Evolutionary conservation across 257 asterid species (phyloP).

Genomic region (Cruciata laevipes): DNA sequence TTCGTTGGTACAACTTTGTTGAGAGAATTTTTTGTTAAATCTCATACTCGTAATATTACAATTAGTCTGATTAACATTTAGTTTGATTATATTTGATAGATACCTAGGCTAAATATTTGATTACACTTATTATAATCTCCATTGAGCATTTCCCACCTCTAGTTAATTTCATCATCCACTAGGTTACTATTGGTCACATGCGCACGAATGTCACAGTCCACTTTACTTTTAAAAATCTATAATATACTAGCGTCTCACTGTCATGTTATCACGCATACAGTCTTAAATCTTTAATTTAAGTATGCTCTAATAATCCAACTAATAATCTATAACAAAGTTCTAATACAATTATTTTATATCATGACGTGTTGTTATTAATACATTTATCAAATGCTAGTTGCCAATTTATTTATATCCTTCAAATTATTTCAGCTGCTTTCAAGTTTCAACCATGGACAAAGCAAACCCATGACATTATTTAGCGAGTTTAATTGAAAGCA

Average conservation of each 20-base stretch:
- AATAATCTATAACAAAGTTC: background rate
- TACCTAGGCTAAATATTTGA: too few species aligned
- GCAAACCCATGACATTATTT: background rate
- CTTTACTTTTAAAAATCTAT: background rate
- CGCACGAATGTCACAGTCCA: conserved; percentile 1
- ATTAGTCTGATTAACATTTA: too few species aligned
- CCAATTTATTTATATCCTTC: background rate
- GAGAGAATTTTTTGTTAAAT: too few species aligned
- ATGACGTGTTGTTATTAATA: background rate
- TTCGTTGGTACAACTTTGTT: too few species aligned
- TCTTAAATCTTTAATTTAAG: background rate
- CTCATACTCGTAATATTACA: too few species aligned
- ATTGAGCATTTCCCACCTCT: too few species aligned
- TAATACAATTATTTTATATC: too few species aligned
- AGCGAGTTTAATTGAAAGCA: background rate
- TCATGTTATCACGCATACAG: too few species aligned
- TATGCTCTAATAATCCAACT: background rate
- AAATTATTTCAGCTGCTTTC: background rate
- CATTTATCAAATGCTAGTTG: background rate
- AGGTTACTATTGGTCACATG: background rate
- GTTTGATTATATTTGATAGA: too few species aligned
- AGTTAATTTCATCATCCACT: too few species aligned
- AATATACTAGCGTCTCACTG: too few species aligned
- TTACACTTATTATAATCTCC: too few species aligned
- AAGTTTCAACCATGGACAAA: background rate